Evolutionary conservation across 78 protist genomes (phyloP), one percentile per base, ranked within the genome.

Genomic region (Thecamonas trahens): DNA sequence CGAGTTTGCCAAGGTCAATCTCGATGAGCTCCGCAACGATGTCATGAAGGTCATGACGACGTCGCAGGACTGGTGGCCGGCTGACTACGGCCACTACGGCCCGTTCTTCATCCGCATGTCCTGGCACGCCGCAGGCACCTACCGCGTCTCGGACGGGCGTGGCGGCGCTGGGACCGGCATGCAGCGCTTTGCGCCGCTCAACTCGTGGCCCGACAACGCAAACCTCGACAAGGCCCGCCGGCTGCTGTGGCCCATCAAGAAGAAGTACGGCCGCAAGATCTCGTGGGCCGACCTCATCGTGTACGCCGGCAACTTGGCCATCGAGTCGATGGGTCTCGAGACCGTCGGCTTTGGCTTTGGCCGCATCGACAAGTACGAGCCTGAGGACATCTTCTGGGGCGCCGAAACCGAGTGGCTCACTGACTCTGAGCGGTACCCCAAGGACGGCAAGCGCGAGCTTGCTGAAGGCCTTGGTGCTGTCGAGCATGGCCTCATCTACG

Each of bases 201-300:
- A 20, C 32, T 5, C 28, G n/a, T 72, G 84, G 84, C 52, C 37
- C 7, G 89, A 77, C 70, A 79, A 84, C 78, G 54, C 78, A 18
- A 78, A 78, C 42, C 83, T 83, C 28, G 88, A 80, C 67, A 70
- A 80, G 60, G 76, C 71, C 2, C 69, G 79, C 4, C 0, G 32
- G 8, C 71, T 74, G 32, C 79, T 82, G 28, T 5, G 34, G 58
- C 82, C 87, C 17, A 64, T 82, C 59, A 82, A 82, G 63, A 7
- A 24, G 29, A 75, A 82, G 66, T 70, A 75, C 24, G 87, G 87
- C 32, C 17, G 3, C 26, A 53, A 35, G 38, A 53, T 82, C n/a
- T 64, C 79, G 28, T 82, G 87, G 87, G 87, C 74, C 35, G 87
- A 82, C 32, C 72, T 82, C 4, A 53, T 82, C 26, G 34, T 82